These are phyloP conservation scores for Gaultheria prostrata DNA, from an alignment of 148 eudicot species.

Conservation along the genomic window DNA sequence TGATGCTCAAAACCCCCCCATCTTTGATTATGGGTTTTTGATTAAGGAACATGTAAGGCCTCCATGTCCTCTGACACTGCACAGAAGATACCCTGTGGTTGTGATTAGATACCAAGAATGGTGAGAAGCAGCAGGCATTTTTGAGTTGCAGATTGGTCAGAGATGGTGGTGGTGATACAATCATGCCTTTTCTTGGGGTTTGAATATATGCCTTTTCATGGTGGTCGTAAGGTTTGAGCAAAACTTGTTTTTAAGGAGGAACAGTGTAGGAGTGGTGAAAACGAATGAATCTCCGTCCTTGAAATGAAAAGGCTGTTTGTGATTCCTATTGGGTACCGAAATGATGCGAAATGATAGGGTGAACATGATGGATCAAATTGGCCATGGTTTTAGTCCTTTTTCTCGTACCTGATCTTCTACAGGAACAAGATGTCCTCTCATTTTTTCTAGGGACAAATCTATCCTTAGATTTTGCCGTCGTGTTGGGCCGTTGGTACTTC, in stretches of 20 bases:
- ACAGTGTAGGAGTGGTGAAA: too few relatives aligned
- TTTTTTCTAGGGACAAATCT: not conserved
- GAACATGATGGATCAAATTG: too few relatives aligned
- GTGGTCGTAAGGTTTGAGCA: not conserved
- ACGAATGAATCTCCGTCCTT: not conserved
- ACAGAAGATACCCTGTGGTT: not conserved
- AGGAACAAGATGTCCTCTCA: conserved; percentile 6
- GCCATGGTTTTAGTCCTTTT: not conserved
- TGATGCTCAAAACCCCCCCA: conserved; percentile 31
- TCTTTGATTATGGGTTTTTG: conserved; percentile 25
- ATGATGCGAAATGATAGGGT: not conserved
- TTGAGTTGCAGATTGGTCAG: conserved; percentile 15
- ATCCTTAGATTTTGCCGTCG: not conserved
- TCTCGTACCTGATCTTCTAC: not conserved
- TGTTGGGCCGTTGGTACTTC: not conserved
- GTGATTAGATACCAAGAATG: conserved; percentile 2
- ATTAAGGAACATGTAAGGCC: conserved; percentile 15
- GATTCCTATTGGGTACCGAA: not conserved
- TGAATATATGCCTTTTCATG: not conserved
- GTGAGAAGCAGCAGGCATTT: conserved; percentile 15
- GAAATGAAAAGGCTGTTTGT: not conserved
- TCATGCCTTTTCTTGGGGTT: not conserved
- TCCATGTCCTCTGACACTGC: conserved; percentile 12
- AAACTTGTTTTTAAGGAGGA: not conserved
- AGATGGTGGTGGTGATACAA: not conserved